phyloP scores from a whole-genome alignment of 1,284 basidiomycete species.

The Irpex sp. region DNA sequence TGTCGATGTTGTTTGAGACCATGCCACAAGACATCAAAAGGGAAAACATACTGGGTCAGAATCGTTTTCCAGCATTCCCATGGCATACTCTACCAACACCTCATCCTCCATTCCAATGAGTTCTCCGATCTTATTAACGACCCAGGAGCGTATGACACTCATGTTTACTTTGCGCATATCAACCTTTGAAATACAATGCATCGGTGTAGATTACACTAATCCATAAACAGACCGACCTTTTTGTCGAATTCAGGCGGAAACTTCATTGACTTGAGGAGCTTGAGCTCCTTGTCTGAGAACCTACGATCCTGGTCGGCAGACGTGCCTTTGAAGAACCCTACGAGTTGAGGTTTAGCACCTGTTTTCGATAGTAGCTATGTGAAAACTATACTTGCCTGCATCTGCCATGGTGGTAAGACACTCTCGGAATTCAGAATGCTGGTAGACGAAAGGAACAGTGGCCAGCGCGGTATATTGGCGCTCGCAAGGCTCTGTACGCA shows the following conservation, averaged over 20 bases:
- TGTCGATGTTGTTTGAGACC: conserved; percentile 24
- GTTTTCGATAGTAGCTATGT: not conserved
- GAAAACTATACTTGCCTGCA: conserved; percentile 19
- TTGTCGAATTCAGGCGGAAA: conserved; percentile 87
- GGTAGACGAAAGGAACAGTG: not conserved
- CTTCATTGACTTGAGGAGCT: conserved; percentile 83
- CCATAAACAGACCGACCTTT: conserved; percentile 48
- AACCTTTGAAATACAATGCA: conserved; percentile 44
- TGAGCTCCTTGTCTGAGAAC: conserved; percentile 93
- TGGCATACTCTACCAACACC: conserved; percentile 93
- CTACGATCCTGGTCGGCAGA: conserved; percentile 82
- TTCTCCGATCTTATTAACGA: conserved; percentile 85
- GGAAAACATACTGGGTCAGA: conserved; percentile 62
- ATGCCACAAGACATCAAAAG: not conserved
- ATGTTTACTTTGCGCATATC: conserved; percentile 95
- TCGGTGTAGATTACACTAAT: too few relatives aligned
- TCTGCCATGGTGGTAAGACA: conserved; percentile 23
- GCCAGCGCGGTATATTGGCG: not conserved
- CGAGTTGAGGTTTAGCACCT: not conserved
- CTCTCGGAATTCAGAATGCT: not conserved
- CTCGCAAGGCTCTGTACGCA: not conserved
- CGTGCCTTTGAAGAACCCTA: conserved; percentile 85
- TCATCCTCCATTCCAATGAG: conserved; percentile 95
- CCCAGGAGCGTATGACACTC: conserved; percentile 88
- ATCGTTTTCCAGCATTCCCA: conserved; percentile 86